Conservation (phyloP, 345 rosid genomes). For the Hibiscus trionum region DNA sequence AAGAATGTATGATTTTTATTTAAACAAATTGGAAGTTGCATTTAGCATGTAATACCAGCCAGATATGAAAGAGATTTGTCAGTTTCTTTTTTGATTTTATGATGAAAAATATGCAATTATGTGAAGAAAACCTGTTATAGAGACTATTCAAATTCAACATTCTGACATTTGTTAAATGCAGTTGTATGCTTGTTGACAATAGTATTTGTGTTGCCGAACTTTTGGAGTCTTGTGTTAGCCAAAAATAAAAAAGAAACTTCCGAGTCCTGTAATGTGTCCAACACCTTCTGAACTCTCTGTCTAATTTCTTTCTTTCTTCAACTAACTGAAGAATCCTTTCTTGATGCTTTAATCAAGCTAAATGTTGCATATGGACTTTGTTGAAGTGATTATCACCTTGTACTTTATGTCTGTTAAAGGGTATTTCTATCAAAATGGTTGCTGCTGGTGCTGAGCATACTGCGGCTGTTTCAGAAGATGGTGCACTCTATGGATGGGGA, state of each 20-base stretch:
- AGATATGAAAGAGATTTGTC: not conserved
- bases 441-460: conserved; percentile 98
- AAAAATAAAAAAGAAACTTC: too few relatives aligned
- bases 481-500: conserved; percentile 97
- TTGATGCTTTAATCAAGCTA: not conserved
- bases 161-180: not conserved
- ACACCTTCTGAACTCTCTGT: not conserved
- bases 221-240: not conserved
- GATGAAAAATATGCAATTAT: not conserved
- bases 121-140: not conserved
- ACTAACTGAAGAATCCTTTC: not conserved
- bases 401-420: conserved; percentile 39
- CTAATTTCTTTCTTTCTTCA: not conserved
- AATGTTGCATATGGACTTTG: not conserved
- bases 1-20: not conserved
- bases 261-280: not conserved
- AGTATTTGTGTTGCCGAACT: too few relatives aligned
- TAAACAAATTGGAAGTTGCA: not conserved
- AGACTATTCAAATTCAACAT: not conserved
- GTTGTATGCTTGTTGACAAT: too few relatives aligned
- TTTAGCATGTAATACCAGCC: not conserved
- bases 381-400: conserved; percentile 11
- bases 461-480: conserved; percentile 86
- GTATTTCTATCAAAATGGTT: conserved; percentile 68
- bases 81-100: not conserved